Evolutionary conservation across 169 alveolate genomes (phyloP).

Genomic region (Babesia gibsoni): DNA sequence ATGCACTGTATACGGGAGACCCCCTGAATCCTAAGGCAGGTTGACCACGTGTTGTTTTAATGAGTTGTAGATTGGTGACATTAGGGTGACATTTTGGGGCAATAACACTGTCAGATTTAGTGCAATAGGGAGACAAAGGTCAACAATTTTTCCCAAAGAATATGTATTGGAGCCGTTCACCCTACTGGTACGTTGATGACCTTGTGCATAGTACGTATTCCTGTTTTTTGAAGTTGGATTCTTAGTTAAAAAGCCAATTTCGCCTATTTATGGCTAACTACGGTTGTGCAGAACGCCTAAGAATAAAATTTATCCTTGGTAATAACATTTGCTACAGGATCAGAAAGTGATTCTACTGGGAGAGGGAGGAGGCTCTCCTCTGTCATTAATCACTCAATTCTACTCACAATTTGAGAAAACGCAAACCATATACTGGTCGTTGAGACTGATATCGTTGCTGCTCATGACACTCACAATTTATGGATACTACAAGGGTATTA

Average conservation of each 20-base stretch:
- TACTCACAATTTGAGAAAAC: slow-evolving; percentile 34
- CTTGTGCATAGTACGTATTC: neutral
- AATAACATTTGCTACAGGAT: slow-evolving; percentile 10
- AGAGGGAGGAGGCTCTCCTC: slow-evolving; percentile 22
- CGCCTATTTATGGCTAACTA: no score
- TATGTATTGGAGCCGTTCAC: slow-evolving; percentile 36
- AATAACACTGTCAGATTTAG: slow-evolving; percentile 29
- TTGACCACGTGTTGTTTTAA: neutral
- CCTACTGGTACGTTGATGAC: slow-evolving; percentile 26
- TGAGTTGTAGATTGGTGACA: slow-evolving; percentile 49
- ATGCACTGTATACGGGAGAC: slow-evolving; percentile 76
- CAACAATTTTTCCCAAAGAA: slow-evolving; percentile 35
- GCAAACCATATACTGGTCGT: slow-evolving; percentile 19
- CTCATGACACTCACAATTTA: slow-evolving; percentile 16
- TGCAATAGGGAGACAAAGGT: slow-evolving; percentile 47
- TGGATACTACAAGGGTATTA: slow-evolving; percentile 9
- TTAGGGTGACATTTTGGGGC: slow-evolving; percentile 63
- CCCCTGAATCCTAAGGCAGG: slow-evolving; percentile 75
- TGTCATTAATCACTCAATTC: slow-evolving; percentile 3
- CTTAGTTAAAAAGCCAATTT: no score
- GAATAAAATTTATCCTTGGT: neutral
- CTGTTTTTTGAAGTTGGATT: no score
- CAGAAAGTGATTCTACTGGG: slow-evolving; percentile 40
- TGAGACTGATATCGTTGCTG: slow-evolving; percentile 1
- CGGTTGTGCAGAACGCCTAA: no score